These are phyloP conservation scores for Yamadazyma endophytica DNA, from an alignment of 805 yeast species.

Conservation along the genomic window DNA sequence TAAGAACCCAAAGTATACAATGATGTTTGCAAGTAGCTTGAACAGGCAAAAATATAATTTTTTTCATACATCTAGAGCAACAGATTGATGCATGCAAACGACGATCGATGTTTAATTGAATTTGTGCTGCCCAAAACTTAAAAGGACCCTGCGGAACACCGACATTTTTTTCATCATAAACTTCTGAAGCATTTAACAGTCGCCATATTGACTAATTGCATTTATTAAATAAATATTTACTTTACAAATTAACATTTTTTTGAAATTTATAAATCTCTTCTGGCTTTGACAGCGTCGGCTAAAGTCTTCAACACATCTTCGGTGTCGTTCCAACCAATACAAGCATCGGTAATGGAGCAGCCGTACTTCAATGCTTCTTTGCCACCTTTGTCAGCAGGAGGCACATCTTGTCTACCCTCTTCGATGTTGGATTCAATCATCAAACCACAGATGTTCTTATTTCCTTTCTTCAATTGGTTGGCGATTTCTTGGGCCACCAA, in stretches of 20 bases:
- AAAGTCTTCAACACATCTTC: conserved; percentile 72
- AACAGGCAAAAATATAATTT: no score
- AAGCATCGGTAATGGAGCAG: conserved; percentile 94
- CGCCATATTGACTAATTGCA: no score
- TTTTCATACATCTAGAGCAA: no score
- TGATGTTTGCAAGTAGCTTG: no score
- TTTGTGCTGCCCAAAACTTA: no score
- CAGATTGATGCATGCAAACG: no score
- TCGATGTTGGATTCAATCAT: conserved; percentile 93
- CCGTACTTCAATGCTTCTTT: conserved; percentile 76
- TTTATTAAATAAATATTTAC: background rate
- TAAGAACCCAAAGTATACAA: background rate
- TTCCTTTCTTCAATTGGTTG: conserved; percentile 78
- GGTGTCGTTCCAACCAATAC: conserved; percentile 91
- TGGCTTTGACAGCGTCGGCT: conserved; percentile 76
- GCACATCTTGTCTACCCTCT: conserved; percentile 87
- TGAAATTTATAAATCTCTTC: conserved; percentile 48
- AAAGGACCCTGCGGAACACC: no score
- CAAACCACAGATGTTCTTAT: conserved; percentile 77
- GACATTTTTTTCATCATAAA: no score
- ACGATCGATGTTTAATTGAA: no score
- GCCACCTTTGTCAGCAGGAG: conserved; percentile 43
- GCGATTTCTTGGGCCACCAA: conserved; percentile 81
- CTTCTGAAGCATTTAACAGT: no score
- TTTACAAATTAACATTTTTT: conserved; percentile 3